Evolutionary conservation across 2,329 filamentous ascomycete species (phyloP), one percentile per base, ranked within the genome.

Genomic region (Incumbomyces lentus): DNA sequence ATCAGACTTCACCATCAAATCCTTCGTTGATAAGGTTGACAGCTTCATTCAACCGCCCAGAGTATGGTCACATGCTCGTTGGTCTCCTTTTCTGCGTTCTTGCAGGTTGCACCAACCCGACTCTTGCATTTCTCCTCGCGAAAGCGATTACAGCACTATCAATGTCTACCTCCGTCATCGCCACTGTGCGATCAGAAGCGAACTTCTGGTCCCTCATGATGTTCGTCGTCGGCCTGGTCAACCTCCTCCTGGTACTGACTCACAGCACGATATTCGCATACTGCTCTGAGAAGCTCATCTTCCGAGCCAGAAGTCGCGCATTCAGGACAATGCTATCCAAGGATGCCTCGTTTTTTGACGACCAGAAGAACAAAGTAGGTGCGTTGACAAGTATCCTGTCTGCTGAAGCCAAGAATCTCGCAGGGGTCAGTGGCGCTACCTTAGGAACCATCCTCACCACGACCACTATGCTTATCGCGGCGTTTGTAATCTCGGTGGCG

Each of bases 361-460:
- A 71, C 35, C 82, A 87, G 49, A 81, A 86, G 62, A 89, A 93
- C 60, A 84, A 82, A 1, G 77, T 84, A 6, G 86, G 86, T 50
- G 80, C 86, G 0, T 68, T 95, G 51, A 92, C 86, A 0, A 4
- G 11, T 17, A 35, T 35, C 33, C 16, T 35, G 16, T 35, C 33
- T 35, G 33, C 16, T 0, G 84, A 94, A 64, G 89, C 89, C 0
- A 94, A 86, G 0, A 82, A 92, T 59, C 74, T 95, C 26, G 83
- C 87, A n/a, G 89, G 90, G 11, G 78, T 95, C 41, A 88, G 85
- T 55, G 90, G 89, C 40, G 79, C 81, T 29, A 94, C 87, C 0
- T 75, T 95, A 1, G 89, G 88, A 49, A 93, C 89, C 7, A 75
- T 95, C 49, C 69, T 93, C 36, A 82, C 86, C 61, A 84, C 89